Evolutionary conservation across 2,329 filamentous ascomycete species (phyloP), one percentile per base, ranked within the genome.

Genomic region (Fusarium multiceps): DNA sequence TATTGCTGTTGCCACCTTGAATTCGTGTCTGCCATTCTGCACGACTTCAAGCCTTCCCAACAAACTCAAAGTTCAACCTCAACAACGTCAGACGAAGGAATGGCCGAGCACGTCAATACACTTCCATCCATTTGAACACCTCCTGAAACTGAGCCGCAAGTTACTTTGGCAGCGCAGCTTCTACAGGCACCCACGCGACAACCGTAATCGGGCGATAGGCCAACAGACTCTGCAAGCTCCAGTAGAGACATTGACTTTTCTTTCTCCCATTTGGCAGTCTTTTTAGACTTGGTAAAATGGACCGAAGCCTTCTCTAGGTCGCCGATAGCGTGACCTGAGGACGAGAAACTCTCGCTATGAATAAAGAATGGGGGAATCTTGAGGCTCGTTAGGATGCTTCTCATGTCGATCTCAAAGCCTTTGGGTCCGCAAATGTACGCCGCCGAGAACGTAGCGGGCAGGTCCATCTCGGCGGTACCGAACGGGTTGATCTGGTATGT

Each of bases 151-250:
- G 60, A 45, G n/a, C 20, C 59, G 14, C 30, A 43, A 16, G 18
- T 45, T 40, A 43, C 16, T 27, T 56, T 41, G 6, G 30, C 45
- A 14, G 11, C 43, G 8, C 25, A 49, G 14, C 10, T 45, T 12
- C 59, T 49, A 27, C 20, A 40, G 14, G 45, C 45, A 18, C 40
- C 20, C 16, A 40, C 59, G 2, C 40, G 20, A 16, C 34, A 63
- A 7, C 14, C 20, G 16, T 57, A 37, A 12, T 40, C 45, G 3
- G 57, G 57, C 8, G 32, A 7, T 42, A 59, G 16, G 4, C 57
- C 51, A 21, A 59, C 42, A 27, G 57, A 59, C 20, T 59, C 56
- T 16, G 56, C 50, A 34, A 56, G 56, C 11, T 59, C 50, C 50
- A 59, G 13, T 4, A 59, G 16, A 10, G 50, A 46, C 50, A 59